Base-by-base conservation (phyloP, 2,329 filamentous ascomycete genomes). In the Trichophyton schoenleinii region DNA sequence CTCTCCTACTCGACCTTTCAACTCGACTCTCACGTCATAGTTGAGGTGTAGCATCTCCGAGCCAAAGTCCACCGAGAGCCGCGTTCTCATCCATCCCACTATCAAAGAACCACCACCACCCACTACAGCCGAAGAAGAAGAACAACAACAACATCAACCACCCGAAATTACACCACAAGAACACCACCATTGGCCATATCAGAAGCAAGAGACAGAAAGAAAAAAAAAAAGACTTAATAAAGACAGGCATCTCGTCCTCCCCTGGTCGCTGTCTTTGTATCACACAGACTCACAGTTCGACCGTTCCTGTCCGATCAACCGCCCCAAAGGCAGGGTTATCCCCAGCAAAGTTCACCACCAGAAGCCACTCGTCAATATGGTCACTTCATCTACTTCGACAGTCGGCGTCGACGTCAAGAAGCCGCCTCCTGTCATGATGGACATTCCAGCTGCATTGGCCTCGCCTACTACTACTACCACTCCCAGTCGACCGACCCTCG, bases 251-350 rank as follows among this genome's bases (percentile, higher is more conserved):
- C 34, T 11, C 9, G 11, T 38, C 46, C 7, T 22, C 46, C 18
- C 11, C 13, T 7, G 28, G 22, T 52, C 31, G 20, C 8, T 11
- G 9, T 5, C 6, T 13, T 41, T n/a, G 34, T 38, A 38, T 9
- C 34, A 38, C 34, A 38, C 34, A 38, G 34, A 38, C 34, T 13
- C 9, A 36, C 36, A 31, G 48, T 34, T 20, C 42, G 6, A 28
- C 11, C 60, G 52, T 63, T 61, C 22, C 57, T 20, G 28, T 57
- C 20, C 31, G 52, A 55, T 36, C 52, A 34, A 3, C 41, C 41
- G 41, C 41, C 49, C 7, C 49, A 38, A 38, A 38, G 34, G 34
- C 34, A 38, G 34, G 34, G 34, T 38, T 38, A 13, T 38, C 44
- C 22, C 49, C 49, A 55, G 52, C 52, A 55, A 15, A 15, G 49